Conservation (phyloP, 2,329 filamentous ascomycete genomes). For the Tolypocladium pustulatum region DNA sequence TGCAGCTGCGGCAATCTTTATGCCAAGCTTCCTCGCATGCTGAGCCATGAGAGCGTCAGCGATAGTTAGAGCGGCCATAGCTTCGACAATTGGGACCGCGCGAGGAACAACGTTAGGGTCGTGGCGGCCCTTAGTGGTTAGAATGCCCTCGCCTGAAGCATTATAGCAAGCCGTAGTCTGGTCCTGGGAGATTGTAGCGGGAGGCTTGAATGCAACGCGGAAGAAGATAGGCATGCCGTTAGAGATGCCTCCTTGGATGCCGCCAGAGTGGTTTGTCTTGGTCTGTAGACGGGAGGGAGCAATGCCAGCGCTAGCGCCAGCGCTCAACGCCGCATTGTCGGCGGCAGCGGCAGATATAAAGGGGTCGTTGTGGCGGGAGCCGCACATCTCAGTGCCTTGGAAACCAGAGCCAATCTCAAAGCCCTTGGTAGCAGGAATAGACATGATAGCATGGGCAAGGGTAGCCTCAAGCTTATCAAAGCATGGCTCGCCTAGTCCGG, state of each 20-base stretch:
- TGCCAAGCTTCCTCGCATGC: too few species aligned
- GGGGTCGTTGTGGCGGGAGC: conserved; percentile 85
- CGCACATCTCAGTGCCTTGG: conserved; percentile 72
- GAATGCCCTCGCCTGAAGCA: conserved; percentile 55
- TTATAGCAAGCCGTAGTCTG: conserved; percentile 78
- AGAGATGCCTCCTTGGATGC: conserved; percentile 89
- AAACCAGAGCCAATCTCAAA: conserved; percentile 96
- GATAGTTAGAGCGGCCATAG: conserved; percentile 7
- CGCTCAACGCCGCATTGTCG: conserved; percentile 9
- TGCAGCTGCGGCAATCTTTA: too few species aligned
- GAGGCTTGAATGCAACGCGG: conserved; percentile 87
- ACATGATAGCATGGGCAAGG: conserved; percentile 88
- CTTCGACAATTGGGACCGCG: conserved; percentile 15
- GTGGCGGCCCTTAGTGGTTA: conserved; percentile 88
- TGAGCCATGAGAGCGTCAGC: too few species aligned
- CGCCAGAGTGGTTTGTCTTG: conserved; percentile 89
- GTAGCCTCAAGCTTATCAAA: conserved; percentile 94
- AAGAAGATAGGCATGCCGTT: conserved; percentile 95
- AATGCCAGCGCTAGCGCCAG: conserved; percentile 22
- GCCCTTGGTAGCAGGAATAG: conserved; percentile 88
- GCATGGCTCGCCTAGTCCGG: conserved; percentile 81
- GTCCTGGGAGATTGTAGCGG: conserved; percentile 83
- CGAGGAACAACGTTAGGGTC: conserved; percentile 88
- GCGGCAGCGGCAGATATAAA: conserved; percentile 27
- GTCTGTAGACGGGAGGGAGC: conserved; percentile 60